A percentile compares a stretch with the other conserved stretches of the same genome.
phyloP scores from a whole-genome alignment of 306 rosid species.

The Citrullus colocynthis region DNA sequence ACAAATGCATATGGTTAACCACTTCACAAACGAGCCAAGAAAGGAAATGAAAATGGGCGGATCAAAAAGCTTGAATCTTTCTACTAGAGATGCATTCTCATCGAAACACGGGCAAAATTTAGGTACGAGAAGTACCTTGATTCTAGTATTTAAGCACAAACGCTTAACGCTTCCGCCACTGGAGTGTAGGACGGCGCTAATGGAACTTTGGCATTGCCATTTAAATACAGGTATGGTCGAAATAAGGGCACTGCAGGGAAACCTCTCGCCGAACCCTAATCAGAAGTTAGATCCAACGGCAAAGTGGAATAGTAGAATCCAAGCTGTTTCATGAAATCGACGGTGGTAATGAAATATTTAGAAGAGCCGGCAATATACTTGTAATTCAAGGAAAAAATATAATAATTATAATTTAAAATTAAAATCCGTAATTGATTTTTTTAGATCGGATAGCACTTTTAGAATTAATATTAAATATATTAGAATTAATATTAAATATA shows the following conservation, averaged over 20 bases:
- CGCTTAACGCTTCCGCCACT: neutral
- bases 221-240: constrained; percentile 9
- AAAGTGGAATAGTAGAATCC: too few relatives aligned
- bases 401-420: too few relatives aligned
- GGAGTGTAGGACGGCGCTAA: neutral
- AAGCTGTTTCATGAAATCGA: neutral
- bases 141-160: neutral
- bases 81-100: neutral
- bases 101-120: neutral
- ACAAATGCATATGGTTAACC: neutral
- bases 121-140: neutral
- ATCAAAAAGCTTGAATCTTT: neutral
- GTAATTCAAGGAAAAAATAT: too few relatives aligned
- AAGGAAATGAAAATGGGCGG: neutral
- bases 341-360: neutral
- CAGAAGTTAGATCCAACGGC: neutral
- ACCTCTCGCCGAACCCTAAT: neutral
- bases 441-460: too few relatives aligned
- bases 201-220: neutral
- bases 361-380: neutral
- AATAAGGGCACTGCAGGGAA: constrained; percentile 28
- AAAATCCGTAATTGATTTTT: too few relatives aligned
- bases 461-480: too few relatives aligned
- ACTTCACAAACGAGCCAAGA: neutral
- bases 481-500: too few relatives aligned